Evolutionary conservation across 805 yeast genomes (phyloP).

Genomic region (Candida succiphila): DNA sequence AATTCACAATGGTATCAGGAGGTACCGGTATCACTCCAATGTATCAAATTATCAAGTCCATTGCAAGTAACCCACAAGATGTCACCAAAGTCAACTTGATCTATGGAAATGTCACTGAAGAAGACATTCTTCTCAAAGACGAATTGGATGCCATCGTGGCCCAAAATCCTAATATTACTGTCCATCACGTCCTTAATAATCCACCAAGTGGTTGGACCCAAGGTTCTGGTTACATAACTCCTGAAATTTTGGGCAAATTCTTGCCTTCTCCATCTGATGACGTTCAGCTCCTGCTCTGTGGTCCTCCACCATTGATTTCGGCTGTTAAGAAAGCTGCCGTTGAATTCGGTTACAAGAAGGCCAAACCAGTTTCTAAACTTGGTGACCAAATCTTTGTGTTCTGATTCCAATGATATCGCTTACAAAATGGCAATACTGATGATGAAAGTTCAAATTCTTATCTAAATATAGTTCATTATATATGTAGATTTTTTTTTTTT

Average conservation of each 20-base stretch:
- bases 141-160: conserved; percentile 65
- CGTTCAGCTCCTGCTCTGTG: conserved; percentile 74
- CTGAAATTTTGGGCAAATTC: conserved; percentile 54
- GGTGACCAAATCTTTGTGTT: conserved; percentile 89
- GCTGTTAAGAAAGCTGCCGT: conserved; percentile 75
- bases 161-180: conserved; percentile 49
- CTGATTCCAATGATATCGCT: too few relatives aligned
- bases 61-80: conserved; percentile 68
- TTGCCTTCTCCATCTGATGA: conserved; percentile 54
- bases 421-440: not conserved
- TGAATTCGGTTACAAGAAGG: conserved; percentile 68
- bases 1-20: conserved; percentile 88
- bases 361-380: conserved; percentile 80
- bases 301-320: conserved; percentile 89
- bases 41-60: conserved; percentile 84
- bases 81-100: conserved; percentile 63
- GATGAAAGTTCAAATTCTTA: too few relatives aligned
- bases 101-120: conserved; percentile 73
- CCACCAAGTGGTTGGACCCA: conserved; percentile 71
- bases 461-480: too few relatives aligned
- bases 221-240: conserved; percentile 70
- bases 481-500: not conserved
- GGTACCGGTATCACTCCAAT: conserved; percentile 96
- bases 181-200: conserved; percentile 68
- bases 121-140: conserved; percentile 69